Conservation (phyloP, 2,329 filamentous ascomycete genomes). For the Alternaria sp. region DNA sequence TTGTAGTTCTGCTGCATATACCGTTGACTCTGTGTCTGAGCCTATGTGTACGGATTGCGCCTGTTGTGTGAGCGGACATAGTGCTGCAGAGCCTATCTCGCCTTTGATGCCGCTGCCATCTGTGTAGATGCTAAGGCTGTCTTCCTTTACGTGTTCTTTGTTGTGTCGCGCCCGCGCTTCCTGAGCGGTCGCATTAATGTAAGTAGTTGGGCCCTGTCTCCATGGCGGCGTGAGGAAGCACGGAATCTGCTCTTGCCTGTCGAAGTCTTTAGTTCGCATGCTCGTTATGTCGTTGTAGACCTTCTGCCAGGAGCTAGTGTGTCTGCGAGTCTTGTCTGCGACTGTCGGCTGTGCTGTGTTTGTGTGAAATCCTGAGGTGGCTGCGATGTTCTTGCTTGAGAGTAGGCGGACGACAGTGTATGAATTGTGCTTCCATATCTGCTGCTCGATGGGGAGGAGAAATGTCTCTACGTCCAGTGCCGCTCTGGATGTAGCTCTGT, state of each 20-base stretch:
- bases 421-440: constrained; percentile 28
- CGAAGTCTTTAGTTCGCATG: constrained; percentile 9
- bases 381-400: constrained; percentile 16
- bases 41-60: constrained; percentile 22
- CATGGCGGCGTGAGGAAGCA: constrained; percentile 23
- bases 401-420: constrained; percentile 20
- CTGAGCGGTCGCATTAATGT: constrained; percentile 23
- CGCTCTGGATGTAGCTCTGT: constrained; percentile 30
- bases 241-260: constrained; percentile 22
- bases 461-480: constrained; percentile 22
- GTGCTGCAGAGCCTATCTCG: constrained; percentile 23
- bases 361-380: constrained; percentile 15
- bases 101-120: constrained; percentile 31
- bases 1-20: constrained; percentile 25
- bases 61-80: constrained; percentile 26
- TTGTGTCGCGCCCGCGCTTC: constrained; percentile 22
- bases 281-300: constrained; percentile 21
- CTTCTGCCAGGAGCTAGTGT: constrained; percentile 18
- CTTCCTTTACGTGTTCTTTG: constrained; percentile 14
- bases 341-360: constrained; percentile 4
- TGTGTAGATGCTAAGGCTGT: constrained; percentile 32
- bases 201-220: constrained; percentile 16
- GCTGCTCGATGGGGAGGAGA: constrained; percentile 23
- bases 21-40: constrained; percentile 15
- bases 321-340: constrained; percentile 11